Conservation (phyloP, 228 moss, liverwort and hornwort species). For the Sphagnum magellanicum region DNA sequence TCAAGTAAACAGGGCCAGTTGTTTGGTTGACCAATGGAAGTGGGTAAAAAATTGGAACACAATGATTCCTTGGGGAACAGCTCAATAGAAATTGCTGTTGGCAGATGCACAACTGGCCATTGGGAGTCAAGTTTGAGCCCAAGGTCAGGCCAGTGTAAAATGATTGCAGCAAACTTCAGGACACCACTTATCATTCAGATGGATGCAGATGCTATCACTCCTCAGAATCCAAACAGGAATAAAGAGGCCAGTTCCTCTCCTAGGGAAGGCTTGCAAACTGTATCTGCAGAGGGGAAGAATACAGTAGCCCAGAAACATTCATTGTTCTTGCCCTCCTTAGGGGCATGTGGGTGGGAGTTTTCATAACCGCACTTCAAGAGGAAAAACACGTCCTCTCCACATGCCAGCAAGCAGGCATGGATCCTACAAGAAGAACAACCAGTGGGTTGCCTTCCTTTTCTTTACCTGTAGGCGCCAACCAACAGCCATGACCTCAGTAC, state of each 20-base stretch:
- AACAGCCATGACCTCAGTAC: constrained; percentile 59
- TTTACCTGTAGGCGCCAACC: constrained; percentile 52
- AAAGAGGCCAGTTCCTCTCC: constrained; percentile 21
- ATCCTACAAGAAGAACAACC: constrained; percentile 55
- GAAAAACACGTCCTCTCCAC: constrained; percentile 21
- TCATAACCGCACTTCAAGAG: constrained; percentile 40
- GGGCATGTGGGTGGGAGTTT: constrained; percentile 35
- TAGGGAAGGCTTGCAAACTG: constrained; percentile 13
- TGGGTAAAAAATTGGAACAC: no score
- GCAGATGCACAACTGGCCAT: no score
- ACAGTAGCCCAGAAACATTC: constrained; percentile 28
- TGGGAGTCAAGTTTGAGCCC: no score
- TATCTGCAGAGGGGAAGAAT: constrained; percentile 43
- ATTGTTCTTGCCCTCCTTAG: constrained; percentile 28
- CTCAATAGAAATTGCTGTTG: no score
- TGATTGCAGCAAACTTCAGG: background rate
- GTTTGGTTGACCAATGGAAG: no score
- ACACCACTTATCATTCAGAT: background rate
- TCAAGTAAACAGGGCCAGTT: no score
- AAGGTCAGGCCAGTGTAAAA: constrained; percentile 1
- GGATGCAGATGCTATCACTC: constrained; percentile 1
- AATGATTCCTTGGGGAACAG: no score
- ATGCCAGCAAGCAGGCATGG: constrained; percentile 18
- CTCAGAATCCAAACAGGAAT: constrained; percentile 4
- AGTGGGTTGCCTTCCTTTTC: constrained; percentile 44